phyloP scores from a whole-genome alignment of 2,329 filamentous ascomycete species.

The Diaporthe capsici region DNA sequence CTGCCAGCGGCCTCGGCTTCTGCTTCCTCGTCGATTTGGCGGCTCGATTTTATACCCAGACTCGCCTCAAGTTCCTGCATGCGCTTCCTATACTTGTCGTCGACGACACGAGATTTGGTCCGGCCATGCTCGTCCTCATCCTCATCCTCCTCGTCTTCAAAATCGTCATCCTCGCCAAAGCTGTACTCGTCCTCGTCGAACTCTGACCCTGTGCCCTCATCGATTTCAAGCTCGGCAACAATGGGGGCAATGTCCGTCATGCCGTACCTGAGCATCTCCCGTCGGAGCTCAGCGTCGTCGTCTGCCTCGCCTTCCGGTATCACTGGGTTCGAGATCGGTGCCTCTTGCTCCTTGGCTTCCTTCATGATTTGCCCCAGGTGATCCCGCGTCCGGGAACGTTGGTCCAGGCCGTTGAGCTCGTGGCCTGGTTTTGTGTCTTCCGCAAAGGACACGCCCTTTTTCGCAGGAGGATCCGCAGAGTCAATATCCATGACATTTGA shows the following conservation, averaged over 20 bases:
- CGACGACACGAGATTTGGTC: slow-evolving; percentile 75
- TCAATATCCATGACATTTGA: background rate
- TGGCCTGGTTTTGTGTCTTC: slow-evolving; percentile 69
- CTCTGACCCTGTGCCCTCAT: slow-evolving; percentile 62
- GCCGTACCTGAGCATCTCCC: slow-evolving; percentile 92
- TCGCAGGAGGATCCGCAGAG: background rate
- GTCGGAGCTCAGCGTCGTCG: slow-evolving; percentile 84
- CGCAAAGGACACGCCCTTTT: slow-evolving; percentile 75
- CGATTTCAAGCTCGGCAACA: slow-evolving; percentile 90
- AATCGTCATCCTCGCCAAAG: slow-evolving; percentile 64
- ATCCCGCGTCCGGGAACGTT: slow-evolving; percentile 58
- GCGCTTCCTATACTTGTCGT: slow-evolving; percentile 80
- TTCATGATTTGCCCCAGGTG: slow-evolving; percentile 70
- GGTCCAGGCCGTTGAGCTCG: slow-evolving; percentile 43
- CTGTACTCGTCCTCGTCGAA: slow-evolving; percentile 35
- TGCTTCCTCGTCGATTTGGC: slow-evolving; percentile 52
- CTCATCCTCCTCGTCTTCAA: slow-evolving; percentile 62
- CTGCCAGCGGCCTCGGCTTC: slow-evolving; percentile 8
- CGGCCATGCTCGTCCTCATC: slow-evolving; percentile 84
- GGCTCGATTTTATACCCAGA: slow-evolving; percentile 71
- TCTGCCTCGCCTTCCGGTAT: slow-evolving; percentile 81
- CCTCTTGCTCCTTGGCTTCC: slow-evolving; percentile 68
- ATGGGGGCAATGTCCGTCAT: slow-evolving; percentile 91
- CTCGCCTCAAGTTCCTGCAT: slow-evolving; percentile 90
- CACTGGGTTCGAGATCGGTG: slow-evolving; percentile 61